Base-by-base conservation (phyloP, 2,329 filamentous ascomycete genomes). In the Esteya vermicola region DNA sequence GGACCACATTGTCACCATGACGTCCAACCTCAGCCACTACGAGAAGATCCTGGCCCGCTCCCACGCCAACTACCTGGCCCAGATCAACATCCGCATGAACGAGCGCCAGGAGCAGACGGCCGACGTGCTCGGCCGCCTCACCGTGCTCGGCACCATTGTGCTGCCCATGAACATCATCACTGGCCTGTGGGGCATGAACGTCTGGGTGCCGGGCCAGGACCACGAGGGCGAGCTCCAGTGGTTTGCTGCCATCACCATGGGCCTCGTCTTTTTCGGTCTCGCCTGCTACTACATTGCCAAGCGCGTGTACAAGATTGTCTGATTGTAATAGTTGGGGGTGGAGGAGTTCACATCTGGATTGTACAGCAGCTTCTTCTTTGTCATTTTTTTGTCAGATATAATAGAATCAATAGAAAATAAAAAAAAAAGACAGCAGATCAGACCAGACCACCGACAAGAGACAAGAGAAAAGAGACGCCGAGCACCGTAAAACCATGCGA, bases 1-100 rank as follows among this genome's bases (percentile, higher is more conserved):
- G 59, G 91, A 98, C 64, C 91, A 98, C 57, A 96, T 98, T 51
- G 79, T 98, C 51, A 98, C 91, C 47, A 98, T 98, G 91, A 96
- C 89, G 28, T 84, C 82, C 38, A 98, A 96, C 56, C 62, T 98
- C 54, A 82, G 79, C 48, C 91, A 98, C 57, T 96, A 96, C 54
- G 91, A 98, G 61, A 93, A 88, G 53, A 84, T 98, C 37, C 70
- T 98, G 22, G 85, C 85, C 36, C 77, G 91, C 42, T 88, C 88
- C 12, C 91, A 98, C 54, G 84, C 78, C 54, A 98, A 96, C 57
- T 98, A 98, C 57, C 81, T 98, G n/a, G 91, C 91, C 1, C 91
- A 98, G 57, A 95, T 98, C 63, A 96, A 95, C 60, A 94, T 96
- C 52, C 78, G 86, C 53, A 96, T 96, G 89, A 95, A 95, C 59